Conservation (phyloP, 441 rosid species). For the Croton laevigatus region DNA sequence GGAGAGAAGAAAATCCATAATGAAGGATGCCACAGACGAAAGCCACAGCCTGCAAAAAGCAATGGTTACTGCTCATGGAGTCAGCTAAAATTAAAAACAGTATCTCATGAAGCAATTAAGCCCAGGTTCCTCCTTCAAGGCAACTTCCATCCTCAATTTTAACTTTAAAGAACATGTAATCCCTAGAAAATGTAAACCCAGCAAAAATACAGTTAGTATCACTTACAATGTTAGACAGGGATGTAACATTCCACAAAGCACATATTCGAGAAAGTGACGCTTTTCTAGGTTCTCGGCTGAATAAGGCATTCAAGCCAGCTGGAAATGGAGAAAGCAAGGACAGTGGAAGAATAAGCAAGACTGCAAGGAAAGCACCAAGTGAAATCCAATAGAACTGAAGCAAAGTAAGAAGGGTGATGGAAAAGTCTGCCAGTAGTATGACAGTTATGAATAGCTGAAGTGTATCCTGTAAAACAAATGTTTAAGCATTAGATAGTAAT, state of each 20-base stretch:
- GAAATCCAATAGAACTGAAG: constrained; percentile 94
- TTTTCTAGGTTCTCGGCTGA: constrained; percentile 90
- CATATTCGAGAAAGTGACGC: constrained; percentile 90
- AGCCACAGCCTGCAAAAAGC: constrained; percentile 76
- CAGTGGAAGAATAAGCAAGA: constrained; percentile 90
- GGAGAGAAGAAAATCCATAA: constrained; percentile 46
- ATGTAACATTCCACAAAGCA: constrained; percentile 87
- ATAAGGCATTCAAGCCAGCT: constrained; percentile 92
- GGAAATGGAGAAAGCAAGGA: constrained; percentile 91
- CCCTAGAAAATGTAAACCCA: neutral
- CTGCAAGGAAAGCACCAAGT: constrained; percentile 80
- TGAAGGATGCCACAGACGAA: constrained; percentile 67
- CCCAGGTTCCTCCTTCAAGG: neutral
- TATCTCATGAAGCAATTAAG: neutral
- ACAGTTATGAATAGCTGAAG: constrained; percentile 75
- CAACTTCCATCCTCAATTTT: neutral
- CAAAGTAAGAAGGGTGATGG: constrained; percentile 75
- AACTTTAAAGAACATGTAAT: neutral
- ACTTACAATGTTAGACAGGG: constrained; percentile 88
- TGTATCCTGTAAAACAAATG: constrained; percentile 60
- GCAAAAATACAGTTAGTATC: constrained; percentile 2
- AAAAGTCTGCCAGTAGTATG: constrained; percentile 86
- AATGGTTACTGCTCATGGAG: neutral
- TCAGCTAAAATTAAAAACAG: constrained; percentile 7
- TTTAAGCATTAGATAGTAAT: constrained; percentile 20